Conservation (phyloP, 2,329 filamentous ascomycete genomes). For the Pseudocercospora ulei region DNA sequence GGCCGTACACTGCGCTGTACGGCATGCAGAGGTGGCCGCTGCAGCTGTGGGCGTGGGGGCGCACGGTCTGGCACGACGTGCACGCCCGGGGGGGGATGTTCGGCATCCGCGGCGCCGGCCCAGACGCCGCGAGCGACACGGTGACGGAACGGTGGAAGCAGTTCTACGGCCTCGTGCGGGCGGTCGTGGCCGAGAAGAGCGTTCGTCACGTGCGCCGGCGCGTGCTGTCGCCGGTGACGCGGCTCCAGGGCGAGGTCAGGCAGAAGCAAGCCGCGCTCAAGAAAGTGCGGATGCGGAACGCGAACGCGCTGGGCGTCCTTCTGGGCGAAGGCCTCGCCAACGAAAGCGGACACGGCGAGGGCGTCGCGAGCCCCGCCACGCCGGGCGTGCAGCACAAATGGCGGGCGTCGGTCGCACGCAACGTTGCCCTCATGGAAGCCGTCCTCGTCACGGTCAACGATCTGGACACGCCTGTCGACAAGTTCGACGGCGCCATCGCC, state of each 20-base stretch:
- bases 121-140: constrained; percentile 29
- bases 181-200: constrained; percentile 63
- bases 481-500: constrained; percentile 49
- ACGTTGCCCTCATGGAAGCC: constrained; percentile 75
- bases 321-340: constrained; percentile 71
- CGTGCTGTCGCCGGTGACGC: constrained; percentile 67
- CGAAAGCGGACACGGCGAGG: constrained; percentile 36
- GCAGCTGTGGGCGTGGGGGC: constrained; percentile 61
- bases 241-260: constrained; percentile 63
- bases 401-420: constrained; percentile 69
- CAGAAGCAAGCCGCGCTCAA: constrained; percentile 62
- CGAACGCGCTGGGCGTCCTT: constrained; percentile 75
- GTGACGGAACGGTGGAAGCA: constrained; percentile 30
- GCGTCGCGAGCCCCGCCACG: constrained; percentile 26
- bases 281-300: constrained; percentile 66
- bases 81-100: constrained; percentile 33
- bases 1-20: constrained; percentile 69
- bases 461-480: constrained; percentile 47
- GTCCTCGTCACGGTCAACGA: constrained; percentile 63
- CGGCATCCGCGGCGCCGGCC: constrained; percentile 23
- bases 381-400: constrained; percentile 42
- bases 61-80: constrained; percentile 60
- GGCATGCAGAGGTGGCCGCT: constrained; percentile 75
- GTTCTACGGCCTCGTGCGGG: constrained; percentile 72
- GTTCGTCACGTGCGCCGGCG: constrained; percentile 60